Percentiles rank a stretch among this genome's conserved stretches.
Conservation (phyloP, 2,329 filamentous ascomycete species). For the Pseudocercospora musae region DNA sequence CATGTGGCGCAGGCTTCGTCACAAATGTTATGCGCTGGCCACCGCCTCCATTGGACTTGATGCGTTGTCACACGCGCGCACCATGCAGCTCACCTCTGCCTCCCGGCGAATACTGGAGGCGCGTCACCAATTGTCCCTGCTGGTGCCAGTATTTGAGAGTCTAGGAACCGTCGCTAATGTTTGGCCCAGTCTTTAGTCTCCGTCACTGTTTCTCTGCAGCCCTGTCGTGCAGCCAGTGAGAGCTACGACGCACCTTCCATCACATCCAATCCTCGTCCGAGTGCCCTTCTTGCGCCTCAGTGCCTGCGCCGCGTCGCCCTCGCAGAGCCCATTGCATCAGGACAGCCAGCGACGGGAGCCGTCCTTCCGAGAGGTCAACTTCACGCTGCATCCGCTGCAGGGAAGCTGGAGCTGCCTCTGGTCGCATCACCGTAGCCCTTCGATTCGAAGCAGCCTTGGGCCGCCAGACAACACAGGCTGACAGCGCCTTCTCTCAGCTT, state of each 20-base stretch:
- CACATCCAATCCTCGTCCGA: slow-evolving; percentile 13
- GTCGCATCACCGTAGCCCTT: background rate
- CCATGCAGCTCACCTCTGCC: slow-evolving; percentile 24
- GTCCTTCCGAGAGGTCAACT: slow-evolving; percentile 17
- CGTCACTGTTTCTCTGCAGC: slow-evolving; percentile 18
- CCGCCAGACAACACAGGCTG: slow-evolving; percentile 24
- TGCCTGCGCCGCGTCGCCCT: slow-evolving; percentile 18
- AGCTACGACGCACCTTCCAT: slow-evolving; percentile 19
- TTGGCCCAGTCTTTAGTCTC: slow-evolving; percentile 25
- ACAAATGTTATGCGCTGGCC: slow-evolving; percentile 29
- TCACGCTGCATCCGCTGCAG: slow-evolving; percentile 14
- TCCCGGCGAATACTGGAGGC: slow-evolving; percentile 18
- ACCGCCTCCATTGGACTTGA: slow-evolving; percentile 6
- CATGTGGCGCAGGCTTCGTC: slow-evolving; percentile 25
- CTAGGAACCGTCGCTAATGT: slow-evolving; percentile 29
- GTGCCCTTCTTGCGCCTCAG: slow-evolving; percentile 7
- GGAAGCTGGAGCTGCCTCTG: slow-evolving; percentile 5
- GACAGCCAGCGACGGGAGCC: slow-evolving; percentile 11
- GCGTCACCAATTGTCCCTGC: slow-evolving; percentile 27
- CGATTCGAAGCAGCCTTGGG: slow-evolving; percentile 15
- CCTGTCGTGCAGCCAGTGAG: slow-evolving; percentile 21
- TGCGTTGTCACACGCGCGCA: slow-evolving; percentile 14
- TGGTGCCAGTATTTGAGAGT: slow-evolving; percentile 18
- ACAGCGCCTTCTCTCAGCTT: slow-evolving; percentile 20
- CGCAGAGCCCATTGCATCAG: background rate